These are phyloP conservation scores for Toxicodendron radicans DNA, from an alignment of 345 rosid species.

Conservation along the genomic window DNA sequence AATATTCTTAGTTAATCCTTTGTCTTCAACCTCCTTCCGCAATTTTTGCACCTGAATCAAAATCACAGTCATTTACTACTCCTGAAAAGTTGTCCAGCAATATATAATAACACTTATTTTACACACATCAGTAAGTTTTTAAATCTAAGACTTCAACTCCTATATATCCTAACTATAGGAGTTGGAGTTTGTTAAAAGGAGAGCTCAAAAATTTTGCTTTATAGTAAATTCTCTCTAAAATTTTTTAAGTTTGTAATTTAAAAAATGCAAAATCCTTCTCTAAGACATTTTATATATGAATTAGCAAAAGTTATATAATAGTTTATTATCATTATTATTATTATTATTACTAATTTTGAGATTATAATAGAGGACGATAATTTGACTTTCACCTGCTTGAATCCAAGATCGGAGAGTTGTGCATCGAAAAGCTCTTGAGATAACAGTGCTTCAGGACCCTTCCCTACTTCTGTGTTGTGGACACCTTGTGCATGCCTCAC, in stretches of 20 bases:
- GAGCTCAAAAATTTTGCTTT: no score
- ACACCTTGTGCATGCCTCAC: slow-evolving; percentile 73
- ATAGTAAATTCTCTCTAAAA: no score
- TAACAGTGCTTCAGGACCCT: slow-evolving; percentile 37
- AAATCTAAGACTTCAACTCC: no score
- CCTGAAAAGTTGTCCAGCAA: background rate
- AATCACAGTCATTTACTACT: background rate
- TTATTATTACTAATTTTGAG: no score
- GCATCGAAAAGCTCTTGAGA: slow-evolving; percentile 65
- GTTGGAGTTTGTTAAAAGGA: no score
- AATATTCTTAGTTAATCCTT: slow-evolving; percentile 34
- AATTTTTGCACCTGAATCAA: slow-evolving; percentile 37
- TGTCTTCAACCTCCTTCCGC: slow-evolving; percentile 36
- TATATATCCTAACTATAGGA: no score
- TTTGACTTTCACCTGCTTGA: slow-evolving; percentile 42
- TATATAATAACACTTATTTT: no score
- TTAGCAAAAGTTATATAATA: background rate
- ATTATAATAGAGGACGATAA: background rate
- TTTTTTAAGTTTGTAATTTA: no score
- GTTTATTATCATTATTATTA: no score
- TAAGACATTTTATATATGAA: background rate
- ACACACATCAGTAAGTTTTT: no score
- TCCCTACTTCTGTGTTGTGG: slow-evolving; percentile 60
- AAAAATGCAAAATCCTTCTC: no score
- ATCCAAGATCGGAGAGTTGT: slow-evolving; percentile 53